Percentiles rank a stretch among this genome's conserved stretches.
Evolutionary conservation across 345 rosid genomes (phyloP).

Genomic region (Salix suchowensis): DNA sequence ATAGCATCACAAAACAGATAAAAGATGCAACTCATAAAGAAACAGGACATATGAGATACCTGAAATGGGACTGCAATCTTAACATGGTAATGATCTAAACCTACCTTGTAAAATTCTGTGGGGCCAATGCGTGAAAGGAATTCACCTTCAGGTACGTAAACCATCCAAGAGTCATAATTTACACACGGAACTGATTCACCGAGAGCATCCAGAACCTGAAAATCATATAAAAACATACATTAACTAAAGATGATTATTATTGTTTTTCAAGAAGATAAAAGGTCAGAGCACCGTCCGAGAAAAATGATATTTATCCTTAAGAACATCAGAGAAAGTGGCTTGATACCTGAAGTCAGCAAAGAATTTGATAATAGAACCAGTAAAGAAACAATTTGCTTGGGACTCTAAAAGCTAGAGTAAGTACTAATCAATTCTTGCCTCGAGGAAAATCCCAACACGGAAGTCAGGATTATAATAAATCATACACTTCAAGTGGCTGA

Average conservation of each 20-base stretch:
- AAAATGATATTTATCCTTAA: neutral
- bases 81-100: neutral
- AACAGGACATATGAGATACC: neutral
- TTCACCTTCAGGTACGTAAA: slow-evolving; percentile 86
- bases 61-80: neutral
- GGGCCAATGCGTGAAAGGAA: slow-evolving; percentile 90
- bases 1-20: neutral
- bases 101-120: slow-evolving; percentile 85
- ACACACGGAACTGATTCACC: slow-evolving; percentile 82
- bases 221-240: neutral
- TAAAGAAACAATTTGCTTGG: no score
- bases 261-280: neutral
- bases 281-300: neutral
- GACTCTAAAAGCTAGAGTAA: no score
- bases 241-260: neutral
- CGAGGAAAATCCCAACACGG: no score
- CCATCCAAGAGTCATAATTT: slow-evolving; percentile 96
- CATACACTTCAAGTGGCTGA: neutral
- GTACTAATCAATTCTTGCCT: no score
- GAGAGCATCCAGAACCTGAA: slow-evolving; percentile 83
- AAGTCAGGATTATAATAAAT: no score
- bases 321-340: no score
- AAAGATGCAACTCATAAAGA: neutral
- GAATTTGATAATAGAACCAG: no score
- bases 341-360: no score